Conservation (phyloP, 805 yeast genomes). For the Schwanniomyces polymorphus region DNA sequence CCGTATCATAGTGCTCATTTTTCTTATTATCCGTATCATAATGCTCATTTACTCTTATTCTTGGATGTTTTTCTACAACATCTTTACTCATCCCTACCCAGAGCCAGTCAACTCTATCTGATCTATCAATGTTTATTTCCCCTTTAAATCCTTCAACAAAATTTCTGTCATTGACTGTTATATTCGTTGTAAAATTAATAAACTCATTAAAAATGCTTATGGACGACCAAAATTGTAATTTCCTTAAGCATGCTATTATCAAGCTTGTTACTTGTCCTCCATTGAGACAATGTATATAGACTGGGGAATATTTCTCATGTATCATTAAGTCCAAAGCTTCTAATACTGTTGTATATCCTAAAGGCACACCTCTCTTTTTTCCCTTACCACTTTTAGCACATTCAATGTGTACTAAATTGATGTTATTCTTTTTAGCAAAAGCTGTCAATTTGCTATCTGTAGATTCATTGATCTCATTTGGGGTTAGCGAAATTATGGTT, state of each 20-base stretch:
- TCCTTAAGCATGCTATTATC: conserved; percentile 82
- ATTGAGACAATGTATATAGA: conserved; percentile 82
- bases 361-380: conserved; percentile 80
- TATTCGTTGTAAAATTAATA: conserved; percentile 69
- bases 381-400: conserved; percentile 71
- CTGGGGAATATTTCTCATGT: conserved; percentile 61
- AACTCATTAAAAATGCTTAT: conserved; percentile 88
- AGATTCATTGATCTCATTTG: conserved; percentile 61
- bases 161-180: conserved; percentile 77
- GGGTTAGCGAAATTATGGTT: conserved; percentile 77
- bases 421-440: conserved; percentile 55
- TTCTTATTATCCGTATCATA: neutral
- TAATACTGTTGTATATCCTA: conserved; percentile 62
- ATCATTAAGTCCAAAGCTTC: conserved; percentile 62
- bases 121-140: conserved; percentile 49
- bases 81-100: conserved; percentile 66
- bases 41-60: conserved; percentile 32
- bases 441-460: conserved; percentile 50
- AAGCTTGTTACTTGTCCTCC: conserved; percentile 88
- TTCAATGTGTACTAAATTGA: conserved; percentile 66
- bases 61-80: conserved; percentile 59
- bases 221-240: conserved; percentile 83
- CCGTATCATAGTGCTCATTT: conserved; percentile 14
- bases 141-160: conserved; percentile 82
- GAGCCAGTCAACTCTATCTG: conserved; percentile 57